Percentiles rank a stretch among this genome's conserved stretches.
phyloP scores from a whole-genome alignment of 148 eudicot genomes.

The Dysphania ambrosioides region DNA sequence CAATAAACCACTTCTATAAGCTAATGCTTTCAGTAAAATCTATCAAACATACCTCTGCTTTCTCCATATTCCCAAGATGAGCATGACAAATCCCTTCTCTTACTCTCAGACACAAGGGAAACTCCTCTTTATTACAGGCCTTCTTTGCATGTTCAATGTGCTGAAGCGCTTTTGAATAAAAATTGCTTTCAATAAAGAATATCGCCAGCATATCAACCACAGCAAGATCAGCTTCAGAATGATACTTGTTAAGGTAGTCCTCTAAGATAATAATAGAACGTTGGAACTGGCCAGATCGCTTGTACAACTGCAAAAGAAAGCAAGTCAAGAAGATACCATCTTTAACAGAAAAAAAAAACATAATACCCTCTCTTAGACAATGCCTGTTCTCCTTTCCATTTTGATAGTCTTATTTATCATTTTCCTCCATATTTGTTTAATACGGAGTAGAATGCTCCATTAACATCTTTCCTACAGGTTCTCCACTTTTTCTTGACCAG shows the following conservation, averaged over 20 bases:
- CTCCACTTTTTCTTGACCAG: background rate
- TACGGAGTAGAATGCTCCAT: background rate
- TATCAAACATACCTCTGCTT: constrained; percentile 66
- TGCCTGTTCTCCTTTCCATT: background rate
- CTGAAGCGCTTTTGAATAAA: constrained; percentile 61
- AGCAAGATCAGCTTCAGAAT: constrained; percentile 47
- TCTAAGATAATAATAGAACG: constrained; percentile 54
- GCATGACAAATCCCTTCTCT: constrained; percentile 80
- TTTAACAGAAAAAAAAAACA: background rate
- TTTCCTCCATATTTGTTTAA: background rate
- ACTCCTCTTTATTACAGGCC: constrained; percentile 34
- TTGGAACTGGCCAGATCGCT: constrained; percentile 54
- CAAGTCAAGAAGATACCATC: constrained; percentile 1
- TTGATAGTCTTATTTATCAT: background rate
- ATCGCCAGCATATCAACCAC: constrained; percentile 60
- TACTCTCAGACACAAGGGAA: constrained; percentile 45
- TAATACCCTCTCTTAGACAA: background rate
- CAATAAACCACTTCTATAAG: background rate
- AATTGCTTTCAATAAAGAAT: constrained; percentile 47
- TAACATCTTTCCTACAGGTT: background rate
- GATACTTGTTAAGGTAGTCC: constrained; percentile 51
- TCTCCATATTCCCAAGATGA: constrained; percentile 60
- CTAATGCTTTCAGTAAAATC: background rate
- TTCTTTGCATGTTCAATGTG: constrained; percentile 57
- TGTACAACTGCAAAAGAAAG: constrained; percentile 53